Evolutionary conservation across 257 asterid species (phyloP), one percentile per base, ranked within the genome.

Genomic region (Solanum virginianum): DNA sequence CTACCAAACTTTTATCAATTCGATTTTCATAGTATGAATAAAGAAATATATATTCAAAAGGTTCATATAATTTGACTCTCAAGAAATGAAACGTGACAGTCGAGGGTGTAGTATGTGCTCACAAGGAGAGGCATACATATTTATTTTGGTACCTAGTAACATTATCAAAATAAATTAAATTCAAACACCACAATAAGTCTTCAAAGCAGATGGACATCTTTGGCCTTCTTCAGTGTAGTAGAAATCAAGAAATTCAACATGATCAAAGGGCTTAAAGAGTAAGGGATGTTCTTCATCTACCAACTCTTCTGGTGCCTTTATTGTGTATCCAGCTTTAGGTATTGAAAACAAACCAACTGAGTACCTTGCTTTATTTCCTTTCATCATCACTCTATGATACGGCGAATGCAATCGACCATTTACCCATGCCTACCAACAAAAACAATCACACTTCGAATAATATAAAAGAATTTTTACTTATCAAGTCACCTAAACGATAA

Each of bases 381-480:
- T 84, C 91, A 92, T 91, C 88, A 80, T 89, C 9, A 93, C 93
- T 29, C 91, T 84, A 62, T 93, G 97, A 54, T 82, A 22, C 1
- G 94, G 54, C 0, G 94, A 24, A 83, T 91, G 89, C 47, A 94
- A 72, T 56, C 88, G 82, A 0, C 96, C 97, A 18, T 94, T 94
- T 2, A 92, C 89, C 96, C 97, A 94, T 11, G 95, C 97, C 95
- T 93, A 72, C 75, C 7, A 47, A 47, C 7, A 32, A 47, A 74
- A 68, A 70, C 45, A n/a, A 1, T 39, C 10, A 74, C 29, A n/a
- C n/a, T n/a, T n/a, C n/a, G n/a, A 26, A 65, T 20, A 8, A 7
- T 65, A 65, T 66, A 16, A 32, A 66, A 66, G 0, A 66, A 32
- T 32, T 14, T 29, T 14, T 6, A 65, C 1, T 1, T 14, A 66